Base-by-base conservation (phyloP, 2,329 filamentous ascomycete species). In the Podosphaera aphanis region DNA sequence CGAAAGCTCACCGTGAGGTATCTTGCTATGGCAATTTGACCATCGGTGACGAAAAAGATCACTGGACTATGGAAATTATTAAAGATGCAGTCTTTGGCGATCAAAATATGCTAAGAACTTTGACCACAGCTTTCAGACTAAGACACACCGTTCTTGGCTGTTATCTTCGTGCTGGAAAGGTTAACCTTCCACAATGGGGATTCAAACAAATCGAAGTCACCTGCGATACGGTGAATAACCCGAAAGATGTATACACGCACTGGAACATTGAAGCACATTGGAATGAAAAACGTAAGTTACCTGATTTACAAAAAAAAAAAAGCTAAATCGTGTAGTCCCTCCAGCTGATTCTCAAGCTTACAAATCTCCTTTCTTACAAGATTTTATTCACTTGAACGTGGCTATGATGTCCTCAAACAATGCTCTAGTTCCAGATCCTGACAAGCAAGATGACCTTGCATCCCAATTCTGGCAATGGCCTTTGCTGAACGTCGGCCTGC, bases 381-480 rank as follows among this genome's bases (percentile, higher is more conserved):
- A 98, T 63, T 98, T 98, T 58, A 79, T 98, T 51, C 90, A 98
- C 62, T 68, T 95, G 50, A 98, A 98, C 61, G 90, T 98, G 50
- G 90, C 90, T 51, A 98, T 98, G 90, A 94, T 95, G 88, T 98
- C 90, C 2, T 95, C 90, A 35, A 98, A 98, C 71, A 98, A 98
- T 59, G 90, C 90, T 20, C 75, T 98, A 40, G 84, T 98, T 18
- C 90, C 90, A 3, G 90, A 98, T 58, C 88, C 90, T 3, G 90
- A 98, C 62, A 98, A 98, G 73, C 90, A 98, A 63, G 90, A 98
- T 58, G 90, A 98, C 58, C 74, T 98, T 42, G 90, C 90, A 27
- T 98, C 90, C 13, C 71, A 85, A 53, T 94, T 86, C 69, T 98
- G 90, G 90, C 86, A 98, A 65, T 98, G 90, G 90, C 90, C 90